Conservation (phyloP, 163 green algal species). For the Picocystis sp. region DNA sequence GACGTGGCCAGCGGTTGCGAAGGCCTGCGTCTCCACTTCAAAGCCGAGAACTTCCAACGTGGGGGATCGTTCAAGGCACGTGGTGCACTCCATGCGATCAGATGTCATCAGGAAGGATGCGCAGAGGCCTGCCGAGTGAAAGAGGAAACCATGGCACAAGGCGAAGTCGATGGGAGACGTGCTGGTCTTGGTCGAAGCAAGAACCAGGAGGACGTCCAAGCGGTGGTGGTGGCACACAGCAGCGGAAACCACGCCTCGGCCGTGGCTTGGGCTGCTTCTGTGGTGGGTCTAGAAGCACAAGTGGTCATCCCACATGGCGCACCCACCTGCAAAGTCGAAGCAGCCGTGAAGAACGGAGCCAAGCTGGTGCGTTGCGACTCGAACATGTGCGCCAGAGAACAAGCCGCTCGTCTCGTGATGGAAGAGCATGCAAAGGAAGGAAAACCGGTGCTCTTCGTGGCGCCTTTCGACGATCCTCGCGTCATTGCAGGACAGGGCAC, state of each 20-base stretch:
- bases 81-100: too few species aligned
- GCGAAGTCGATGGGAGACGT: too few species aligned
- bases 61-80: too few species aligned
- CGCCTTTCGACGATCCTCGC: conserved; percentile 51
- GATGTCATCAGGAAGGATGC: too few species aligned
- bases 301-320: conserved; percentile 49
- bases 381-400: conserved; percentile 44
- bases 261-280: conserved; percentile 39
- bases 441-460: conserved; percentile 47
- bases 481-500: conserved; percentile 65
- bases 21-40: too few species aligned
- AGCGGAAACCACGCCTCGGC: conserved; percentile 60
- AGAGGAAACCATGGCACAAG: too few species aligned
- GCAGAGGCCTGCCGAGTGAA: too few species aligned
- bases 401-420: conserved; percentile 1
- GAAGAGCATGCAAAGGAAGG: conserved; percentile 20
- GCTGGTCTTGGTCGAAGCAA: too few species aligned
- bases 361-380: conserved; percentile 36
- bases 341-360: conserved; percentile 33
- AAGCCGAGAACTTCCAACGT: too few species aligned
- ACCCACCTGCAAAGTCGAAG: conserved; percentile 42
- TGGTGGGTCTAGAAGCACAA: conserved; percentile 37
- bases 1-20: too few species aligned
- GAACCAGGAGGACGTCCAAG: background rate
- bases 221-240: conserved; percentile 4